phyloP scores from a whole-genome alignment of 192 early-diverging fungal species.

The Backusella circina region DNA sequence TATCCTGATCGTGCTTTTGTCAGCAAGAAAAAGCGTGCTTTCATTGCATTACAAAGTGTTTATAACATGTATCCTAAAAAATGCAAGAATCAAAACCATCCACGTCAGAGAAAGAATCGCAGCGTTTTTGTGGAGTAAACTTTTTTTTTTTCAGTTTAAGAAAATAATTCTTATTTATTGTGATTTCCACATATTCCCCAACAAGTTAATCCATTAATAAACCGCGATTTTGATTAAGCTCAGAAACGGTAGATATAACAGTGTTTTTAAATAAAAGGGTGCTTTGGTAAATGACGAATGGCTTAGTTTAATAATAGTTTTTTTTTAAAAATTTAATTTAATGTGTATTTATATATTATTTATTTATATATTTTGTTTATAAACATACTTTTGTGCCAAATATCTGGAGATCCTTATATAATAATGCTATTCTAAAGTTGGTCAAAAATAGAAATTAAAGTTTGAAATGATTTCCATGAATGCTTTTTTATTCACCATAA shows the following conservation, averaged over 20 bases:
- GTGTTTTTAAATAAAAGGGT: background rate
- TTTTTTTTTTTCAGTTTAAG: background rate
- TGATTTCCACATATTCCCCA: background rate
- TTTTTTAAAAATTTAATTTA: background rate
- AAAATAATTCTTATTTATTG: background rate
- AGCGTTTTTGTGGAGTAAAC: conserved; percentile 19
- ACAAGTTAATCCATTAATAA: background rate
- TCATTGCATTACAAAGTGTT: conserved; percentile 15
- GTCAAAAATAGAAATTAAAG: background rate
- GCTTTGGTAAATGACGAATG: background rate
- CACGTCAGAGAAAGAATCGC: conserved; percentile 9
- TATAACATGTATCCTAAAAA: conserved; percentile 8
- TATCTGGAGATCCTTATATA: background rate
- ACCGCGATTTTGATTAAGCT: background rate
- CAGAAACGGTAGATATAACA: background rate
- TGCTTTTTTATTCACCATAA: background rate
- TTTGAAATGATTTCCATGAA: background rate
- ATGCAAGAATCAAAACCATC: background rate
- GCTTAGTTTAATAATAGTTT: background rate
- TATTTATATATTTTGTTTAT: background rate
- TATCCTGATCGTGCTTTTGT: conserved; percentile 40
- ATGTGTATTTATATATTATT: background rate
- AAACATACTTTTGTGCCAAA: background rate
- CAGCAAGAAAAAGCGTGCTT: background rate
- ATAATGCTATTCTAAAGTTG: background rate